phyloP scores from a whole-genome alignment of 352 stramenopile species.

The Globisporangium rhizosaccharum region DNA sequence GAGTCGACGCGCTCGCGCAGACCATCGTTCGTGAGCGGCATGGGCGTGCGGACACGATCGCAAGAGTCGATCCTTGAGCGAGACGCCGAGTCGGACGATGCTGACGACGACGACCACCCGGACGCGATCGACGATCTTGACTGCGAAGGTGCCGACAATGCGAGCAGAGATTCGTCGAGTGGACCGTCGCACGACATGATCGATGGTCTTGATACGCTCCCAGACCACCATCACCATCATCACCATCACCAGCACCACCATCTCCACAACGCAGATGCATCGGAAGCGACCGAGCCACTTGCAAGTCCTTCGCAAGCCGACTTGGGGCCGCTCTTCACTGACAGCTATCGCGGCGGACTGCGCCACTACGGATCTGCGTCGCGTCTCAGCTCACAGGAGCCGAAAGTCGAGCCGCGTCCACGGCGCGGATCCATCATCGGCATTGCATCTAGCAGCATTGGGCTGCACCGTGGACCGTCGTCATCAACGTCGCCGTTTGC shows the following conservation, averaged over 20 bases:
- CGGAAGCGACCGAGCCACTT: no score
- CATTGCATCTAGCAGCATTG: conserved; percentile 1
- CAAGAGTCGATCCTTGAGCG: conserved; percentile 5
- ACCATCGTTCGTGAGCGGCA: conserved; percentile 1
- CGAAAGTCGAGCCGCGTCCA: not conserved
- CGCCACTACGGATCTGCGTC: not conserved
- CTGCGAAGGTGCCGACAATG: conserved; percentile 15
- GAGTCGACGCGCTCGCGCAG: not conserved
- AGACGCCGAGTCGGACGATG: not conserved
- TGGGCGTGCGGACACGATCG: not conserved
- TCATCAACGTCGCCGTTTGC: not conserved
- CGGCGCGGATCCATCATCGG: conserved; percentile 10
- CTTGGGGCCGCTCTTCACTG: not conserved
- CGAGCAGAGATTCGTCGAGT: conserved; percentile 11
- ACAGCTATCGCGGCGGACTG: not conserved
- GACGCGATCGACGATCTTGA: not conserved
- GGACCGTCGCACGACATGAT: not conserved
- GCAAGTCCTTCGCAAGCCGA: not conserved
- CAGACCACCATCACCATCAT: not conserved
- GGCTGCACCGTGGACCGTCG: not conserved
- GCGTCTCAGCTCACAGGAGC: not conserved
- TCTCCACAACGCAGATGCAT: not conserved
- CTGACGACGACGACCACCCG: not conserved
- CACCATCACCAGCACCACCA: not conserved
- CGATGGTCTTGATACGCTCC: not conserved